Evolutionary conservation across 2,329 filamentous ascomycete genomes (phyloP), one percentile per base, ranked within the genome.

Genomic region (Monosporascus sp.): DNA sequence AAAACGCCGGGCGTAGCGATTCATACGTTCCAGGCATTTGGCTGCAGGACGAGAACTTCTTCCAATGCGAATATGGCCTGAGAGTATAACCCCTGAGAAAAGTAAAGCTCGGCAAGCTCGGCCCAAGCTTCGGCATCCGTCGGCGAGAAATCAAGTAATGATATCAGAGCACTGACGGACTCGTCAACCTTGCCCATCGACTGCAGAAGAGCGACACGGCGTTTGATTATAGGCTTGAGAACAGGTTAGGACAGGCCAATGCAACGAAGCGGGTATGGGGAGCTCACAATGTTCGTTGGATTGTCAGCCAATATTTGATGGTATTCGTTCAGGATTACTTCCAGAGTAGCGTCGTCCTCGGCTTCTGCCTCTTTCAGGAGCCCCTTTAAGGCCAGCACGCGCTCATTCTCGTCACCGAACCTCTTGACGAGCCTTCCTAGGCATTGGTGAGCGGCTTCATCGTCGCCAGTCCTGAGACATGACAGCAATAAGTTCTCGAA

Each of bases 121-220:
- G 90, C 83, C 94, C 94, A 99, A 9, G 89, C 86, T 74, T 99
- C 94, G 6, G 87, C 86, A 73, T 99, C 94, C 2, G 89, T 96
- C 2, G 94, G 92, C 51, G 86, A 88, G 56, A 87, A 85, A 66
- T 95, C 88, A 47, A 99, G 75, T 27, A 97, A 78, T 53, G 85
- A 79, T 57, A 86, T 84, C 54, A 97, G 73, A 27, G 87, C 85
- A 35, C 82, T 74, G 45, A 92, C 88, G 1, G 94, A 89, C 58
- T 97, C 90, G 1, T 80, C 65, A 1, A 76, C 75, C 63, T 83
- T 85, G 31, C 84, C 85, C 70, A 95, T 78, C 27, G 87, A 88
- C 61, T 85, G 84, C 54, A 97, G 75, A 37, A 97, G 78, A 6
- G 91, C 88, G 55, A 93, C 83, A 46, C 89, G 83, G 57, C 94